phyloP scores from a whole-genome alignment of 1,139 yeast genomes.

The Yamadazyma dushanensis region DNA sequence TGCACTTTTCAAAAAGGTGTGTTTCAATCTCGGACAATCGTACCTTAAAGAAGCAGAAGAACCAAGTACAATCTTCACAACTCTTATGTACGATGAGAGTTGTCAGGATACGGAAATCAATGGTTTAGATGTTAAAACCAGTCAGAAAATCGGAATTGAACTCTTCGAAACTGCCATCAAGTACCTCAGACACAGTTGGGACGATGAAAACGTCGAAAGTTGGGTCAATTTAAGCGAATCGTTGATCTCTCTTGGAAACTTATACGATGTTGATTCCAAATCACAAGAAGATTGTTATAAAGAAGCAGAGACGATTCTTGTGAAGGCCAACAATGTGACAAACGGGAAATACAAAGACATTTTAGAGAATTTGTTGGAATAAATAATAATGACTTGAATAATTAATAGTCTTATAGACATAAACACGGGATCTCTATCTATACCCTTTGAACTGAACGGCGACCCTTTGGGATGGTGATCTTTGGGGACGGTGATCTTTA shows the following conservation, averaged over 20 bases:
- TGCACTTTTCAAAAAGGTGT: conserved; percentile 24
- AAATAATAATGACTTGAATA: conserved; percentile 1
- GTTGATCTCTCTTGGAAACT: conserved; percentile 72
- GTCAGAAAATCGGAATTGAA: conserved; percentile 51
- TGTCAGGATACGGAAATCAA: conserved; percentile 39
- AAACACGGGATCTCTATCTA: no score
- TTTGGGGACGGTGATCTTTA: no score
- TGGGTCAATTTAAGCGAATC: conserved; percentile 89
- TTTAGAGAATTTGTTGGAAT: conserved; percentile 41
- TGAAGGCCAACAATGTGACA: conserved; percentile 71
- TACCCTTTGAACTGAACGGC: no score
- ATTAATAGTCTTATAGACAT: neutral
- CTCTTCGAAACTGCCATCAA: conserved; percentile 57
- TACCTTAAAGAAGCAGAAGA: conserved; percentile 63
- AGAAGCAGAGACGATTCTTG: conserved; percentile 64
- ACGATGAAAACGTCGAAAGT: conserved; percentile 72
- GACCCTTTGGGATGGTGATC: no score
- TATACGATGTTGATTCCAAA: conserved; percentile 60
- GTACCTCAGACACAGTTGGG: conserved; percentile 58
- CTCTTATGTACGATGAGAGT: conserved; percentile 58
- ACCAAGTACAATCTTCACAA: conserved; percentile 56
- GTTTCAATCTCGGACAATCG: conserved; percentile 59
- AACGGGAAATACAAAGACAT: conserved; percentile 70
- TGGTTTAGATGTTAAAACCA: conserved; percentile 40
- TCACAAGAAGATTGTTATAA: conserved; percentile 66